Base-by-base conservation (phyloP, 1,284 basidiomycete species). In the Apiotrichum mycotoxinovorans region DNA sequence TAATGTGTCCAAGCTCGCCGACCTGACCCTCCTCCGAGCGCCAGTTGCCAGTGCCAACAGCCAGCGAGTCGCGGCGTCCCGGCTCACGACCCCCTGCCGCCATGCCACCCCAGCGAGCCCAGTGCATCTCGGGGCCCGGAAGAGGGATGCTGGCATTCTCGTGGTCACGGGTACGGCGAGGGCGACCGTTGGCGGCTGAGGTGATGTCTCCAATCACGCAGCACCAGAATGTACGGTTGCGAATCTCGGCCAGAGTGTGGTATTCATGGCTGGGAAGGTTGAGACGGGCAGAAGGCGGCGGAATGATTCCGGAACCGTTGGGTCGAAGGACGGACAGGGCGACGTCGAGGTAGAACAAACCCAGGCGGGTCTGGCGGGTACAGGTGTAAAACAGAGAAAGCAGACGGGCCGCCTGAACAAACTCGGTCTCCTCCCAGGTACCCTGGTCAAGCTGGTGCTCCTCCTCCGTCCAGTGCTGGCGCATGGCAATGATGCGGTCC, bases 341-440 rank as follows among this genome's bases (percentile, higher is more conserved):
- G 26, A 65, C 62, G 61, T 75, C 75, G 27, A 78, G 74, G 62
- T 76, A 77, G 52, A 67, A 76, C 11, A 72, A 61, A 0, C 75
- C 78, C 12, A 75, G 60, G 10, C 67, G 63, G 1, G 73, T 56
- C 52, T 76, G 72, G 33, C 74, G 71, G 49, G 76, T 66, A 51
- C 69, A 73, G 44, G 71, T 72, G 62, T 75, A 77, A 58, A 78
- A 76, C 37, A 76, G 66, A 15, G 69, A 69, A 22, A 79, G 66
- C 35, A 80, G 66, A 51, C 70, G 70, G 20, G 73, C 64, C 1
- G 78, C 68, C 60, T 77, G 73, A 3, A 70, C 69, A 40, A 78
- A 71, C 59, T 79, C 79, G 26, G 78, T 73, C 53, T 76, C 74
- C 54, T 75, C 74, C 73, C 71, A 78, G 1, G 72, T 69, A 1